Evolutionary conservation across 2,329 filamentous ascomycete genomes (phyloP), one percentile per base, ranked within the genome.

Genomic region (Botryosphaeria dothidea): DNA sequence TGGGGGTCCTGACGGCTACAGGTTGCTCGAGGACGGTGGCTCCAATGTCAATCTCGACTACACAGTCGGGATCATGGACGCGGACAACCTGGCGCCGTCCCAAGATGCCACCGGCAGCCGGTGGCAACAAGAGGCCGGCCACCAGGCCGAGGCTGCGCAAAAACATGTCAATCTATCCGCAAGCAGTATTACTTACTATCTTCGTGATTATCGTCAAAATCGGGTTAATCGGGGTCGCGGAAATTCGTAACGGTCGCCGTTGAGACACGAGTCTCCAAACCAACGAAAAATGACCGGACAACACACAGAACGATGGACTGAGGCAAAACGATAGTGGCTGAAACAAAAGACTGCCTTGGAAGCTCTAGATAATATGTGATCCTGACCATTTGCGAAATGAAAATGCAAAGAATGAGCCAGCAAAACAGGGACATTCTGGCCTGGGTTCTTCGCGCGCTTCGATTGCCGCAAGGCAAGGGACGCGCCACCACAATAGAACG

Each of bases 81-180:
- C 25, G 36, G 34, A 41, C 34, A 23, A 17, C n/a, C 23, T 23
- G 41, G n/a, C 19, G 56, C n/a, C 56, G 56, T 15, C 38, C 38
- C 41, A 60, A 13, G 56, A 60, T 17, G 27, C 56, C 56, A 34
- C 25, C 56, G 27, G 41, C 4, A 15, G 41, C 56, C n/a, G 38
- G 25, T 23, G 56, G 56, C 38, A 60, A 41, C 56, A 60, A 48
- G 38, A 60, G 41, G 25, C 38, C 56, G 27, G 56, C 56, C 56
- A 60, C 56, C 41, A 60, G 41, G 38, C 56, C 56, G 56, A 60
- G 15, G 56, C 56, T 60, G 56, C 41, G 38, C n/a, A 60, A 60
- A 34, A 60, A 25, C 56, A 60, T 60, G 56, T 46, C 56, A 60
- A 60, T 60, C 56, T 60, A 46, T 46, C 41, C 56, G 23, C 56